A percentile compares a stretch with the other conserved stretches of the same genome.
Conservation (phyloP, 1,284 basidiomycete genomes). For the Melampsora larici-populina region DNA sequence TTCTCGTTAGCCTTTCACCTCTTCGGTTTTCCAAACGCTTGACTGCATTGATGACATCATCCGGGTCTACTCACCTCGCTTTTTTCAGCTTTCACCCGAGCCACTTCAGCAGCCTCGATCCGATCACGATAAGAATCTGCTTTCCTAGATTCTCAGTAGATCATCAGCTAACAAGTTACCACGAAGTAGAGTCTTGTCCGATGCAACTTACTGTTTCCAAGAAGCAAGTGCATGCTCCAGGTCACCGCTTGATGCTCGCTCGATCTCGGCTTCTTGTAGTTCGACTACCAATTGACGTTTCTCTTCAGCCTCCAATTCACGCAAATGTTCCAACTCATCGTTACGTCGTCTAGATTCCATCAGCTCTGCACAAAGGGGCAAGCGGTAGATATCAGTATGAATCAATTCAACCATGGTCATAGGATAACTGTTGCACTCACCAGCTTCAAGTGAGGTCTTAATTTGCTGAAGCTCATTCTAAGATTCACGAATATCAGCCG, state of each 20-base stretch:
- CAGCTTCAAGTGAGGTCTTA: conserved; percentile 63
- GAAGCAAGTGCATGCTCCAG: conserved; percentile 61
- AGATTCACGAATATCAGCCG: background rate
- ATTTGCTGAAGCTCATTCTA: conserved; percentile 51
- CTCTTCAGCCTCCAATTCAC: conserved; percentile 56
- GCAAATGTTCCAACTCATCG: conserved; percentile 31
- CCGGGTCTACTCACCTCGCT: conserved; percentile 64
- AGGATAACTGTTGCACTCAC: conserved; percentile 53
- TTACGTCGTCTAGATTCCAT: conserved; percentile 46
- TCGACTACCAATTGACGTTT: conserved; percentile 64
- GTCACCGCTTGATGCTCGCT: conserved; percentile 62
- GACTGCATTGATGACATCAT: conserved; percentile 54
- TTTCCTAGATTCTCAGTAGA: conserved; percentile 57
- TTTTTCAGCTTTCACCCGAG: conserved; percentile 64
- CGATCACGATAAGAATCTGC: conserved; percentile 63
- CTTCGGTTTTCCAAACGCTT: conserved; percentile 61
- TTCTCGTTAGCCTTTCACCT: conserved; percentile 58
- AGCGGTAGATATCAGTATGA: background rate
- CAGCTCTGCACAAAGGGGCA: conserved; percentile 21
- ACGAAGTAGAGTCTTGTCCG: background rate
- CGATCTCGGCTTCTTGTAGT: conserved; percentile 67
- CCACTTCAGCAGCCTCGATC: conserved; percentile 69
- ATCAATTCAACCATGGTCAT: conserved; percentile 54
- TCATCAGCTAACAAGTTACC: background rate
- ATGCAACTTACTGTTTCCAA: conserved; percentile 15